Base-by-base conservation (phyloP, 78 protist genomes). In the Bigelowiella natans region DNA sequence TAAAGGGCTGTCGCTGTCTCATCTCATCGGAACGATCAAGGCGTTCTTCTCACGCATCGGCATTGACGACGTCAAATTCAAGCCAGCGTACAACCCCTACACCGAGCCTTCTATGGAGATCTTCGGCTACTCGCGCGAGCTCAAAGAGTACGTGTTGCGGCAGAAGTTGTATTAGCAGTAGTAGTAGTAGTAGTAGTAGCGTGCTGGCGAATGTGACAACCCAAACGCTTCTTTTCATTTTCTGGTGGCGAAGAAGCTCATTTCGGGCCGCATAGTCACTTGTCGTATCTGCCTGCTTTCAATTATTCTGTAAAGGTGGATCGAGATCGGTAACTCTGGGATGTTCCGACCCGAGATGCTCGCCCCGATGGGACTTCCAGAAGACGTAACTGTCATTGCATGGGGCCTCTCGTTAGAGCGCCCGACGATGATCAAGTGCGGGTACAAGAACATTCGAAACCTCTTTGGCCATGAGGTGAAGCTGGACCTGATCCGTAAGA, bases 101-200 rank as follows among this genome's bases (percentile, higher is more conserved):
- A 99, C 99, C 2, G 99, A 99, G 94, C 99, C 99, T 73, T 93
- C 97, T 51, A 97, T 99, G 99, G 99, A 99, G 88, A 95, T 99
- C 91, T 95, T 95, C 93, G 92, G n/a, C n/a, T n/a, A n/a, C n/a
- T n/a, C n/a, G n/a, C n/a, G n/a, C n/a, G n/a, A n/a, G n/a, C n/a
- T n/a, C n/a, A n/a, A n/a, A n/a, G n/a, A n/a, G n/a, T n/a, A n/a
- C n/a, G n/a, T n/a, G n/a, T n/a, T n/a, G n/a, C n/a, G n/a, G n/a
- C n/a, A n/a, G n/a, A n/a, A n/a, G n/a, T n/a, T n/a, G n/a, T n/a
- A n/a, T n/a, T n/a, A n/a, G n/a, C n/a, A n/a, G n/a, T n/a, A n/a
- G n/a, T n/a, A n/a, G n/a, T n/a, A n/a, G n/a, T n/a, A n/a, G n/a
- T n/a, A n/a, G n/a, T n/a, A n/a, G n/a, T n/a, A n/a, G n/a, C n/a